phyloP scores from a whole-genome alignment of 2,329 filamentous ascomycete genomes.

The Exophiala sideris region DNA sequence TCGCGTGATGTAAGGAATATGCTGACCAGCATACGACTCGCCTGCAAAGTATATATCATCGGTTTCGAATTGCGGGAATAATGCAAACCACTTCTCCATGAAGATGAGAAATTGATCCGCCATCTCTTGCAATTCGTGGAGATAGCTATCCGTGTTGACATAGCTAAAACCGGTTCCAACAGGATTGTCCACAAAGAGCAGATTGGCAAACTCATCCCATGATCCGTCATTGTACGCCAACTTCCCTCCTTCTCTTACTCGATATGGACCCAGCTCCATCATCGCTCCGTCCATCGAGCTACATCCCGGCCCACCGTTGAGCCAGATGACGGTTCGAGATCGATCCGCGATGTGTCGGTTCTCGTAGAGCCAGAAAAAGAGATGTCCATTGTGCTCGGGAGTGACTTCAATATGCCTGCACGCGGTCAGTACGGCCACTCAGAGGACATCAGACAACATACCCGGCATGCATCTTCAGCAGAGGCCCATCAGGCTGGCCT shows the following conservation, averaged over 20 bases:
- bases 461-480: conserved; percentile 98
- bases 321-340: conserved; percentile 89
- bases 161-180: conserved; percentile 97
- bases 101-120: conserved; percentile 82
- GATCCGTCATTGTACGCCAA: conserved; percentile 85
- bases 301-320: conserved; percentile 95
- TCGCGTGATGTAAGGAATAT: conserved; percentile 95
- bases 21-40: conserved; percentile 94
- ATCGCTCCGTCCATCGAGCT: conserved; percentile 94
- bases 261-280: conserved; percentile 95
- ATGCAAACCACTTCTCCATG: conserved; percentile 80
- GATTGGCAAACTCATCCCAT: conserved; percentile 96
- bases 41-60: conserved; percentile 94
- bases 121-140: conserved; percentile 85
- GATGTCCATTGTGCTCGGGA: conserved; percentile 78
- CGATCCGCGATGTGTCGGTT: conserved; percentile 92
- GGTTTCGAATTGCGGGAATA: conserved; percentile 87
- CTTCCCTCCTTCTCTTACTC: conserved; percentile 69
- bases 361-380: conserved; percentile 98
- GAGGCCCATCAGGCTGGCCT: conserved; percentile 72
- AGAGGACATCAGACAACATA: conserved; percentile 46
- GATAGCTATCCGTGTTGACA: conserved; percentile 81
- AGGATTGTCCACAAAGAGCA: conserved; percentile 95
- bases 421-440: conserved; percentile 3
- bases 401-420: conserved; percentile 85